These are phyloP conservation scores for Citrullus mucosospermus DNA, from an alignment of 306 rosid species.

Conservation along the genomic window DNA sequence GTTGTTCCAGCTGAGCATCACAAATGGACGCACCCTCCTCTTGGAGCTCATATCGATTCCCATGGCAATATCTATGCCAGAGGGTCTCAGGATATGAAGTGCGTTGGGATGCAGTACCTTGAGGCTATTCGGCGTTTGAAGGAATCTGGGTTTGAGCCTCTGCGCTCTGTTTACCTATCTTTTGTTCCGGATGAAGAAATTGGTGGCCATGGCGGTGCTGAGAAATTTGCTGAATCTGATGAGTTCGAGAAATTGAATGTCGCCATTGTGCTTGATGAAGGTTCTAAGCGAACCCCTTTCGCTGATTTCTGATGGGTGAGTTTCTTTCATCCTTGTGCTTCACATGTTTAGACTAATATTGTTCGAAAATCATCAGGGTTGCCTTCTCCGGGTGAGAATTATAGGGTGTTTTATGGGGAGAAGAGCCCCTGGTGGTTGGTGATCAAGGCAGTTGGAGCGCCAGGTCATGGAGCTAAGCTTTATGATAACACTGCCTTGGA, in stretches of 20 bases:
- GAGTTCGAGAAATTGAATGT: conserved; percentile 50
- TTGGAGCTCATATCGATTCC: conserved; percentile 47
- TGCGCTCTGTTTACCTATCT: conserved; percentile 41
- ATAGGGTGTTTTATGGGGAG: conserved; percentile 68
- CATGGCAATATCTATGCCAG: conserved; percentile 44
- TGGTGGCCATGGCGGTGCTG: conserved; percentile 74
- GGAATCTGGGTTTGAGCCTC: conserved; percentile 39
- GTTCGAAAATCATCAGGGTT: conserved; percentile 30
- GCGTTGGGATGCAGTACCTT: conserved; percentile 83
- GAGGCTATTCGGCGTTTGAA: conserved; percentile 67
- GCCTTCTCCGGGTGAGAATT: conserved; percentile 52
- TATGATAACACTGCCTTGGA: conserved; percentile 89
- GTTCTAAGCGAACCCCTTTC: conserved; percentile 12
- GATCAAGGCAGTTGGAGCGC: conserved; percentile 76
- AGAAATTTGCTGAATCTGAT: conserved; percentile 33
- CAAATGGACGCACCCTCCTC: conserved; percentile 73
- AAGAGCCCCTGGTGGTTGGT: conserved; percentile 78
- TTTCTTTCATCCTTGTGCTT: neutral
- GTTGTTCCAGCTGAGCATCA: conserved; percentile 61
- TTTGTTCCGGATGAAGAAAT: conserved; percentile 87
- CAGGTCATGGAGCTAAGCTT: conserved; percentile 93
- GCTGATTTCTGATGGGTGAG: neutral
- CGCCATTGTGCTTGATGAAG: conserved; percentile 80
- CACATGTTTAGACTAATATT: neutral
- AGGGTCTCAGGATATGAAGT: conserved; percentile 94